phyloP scores from a whole-genome alignment of 1,139 yeast genomes.

The Saccharomyces hybrid region DNA sequence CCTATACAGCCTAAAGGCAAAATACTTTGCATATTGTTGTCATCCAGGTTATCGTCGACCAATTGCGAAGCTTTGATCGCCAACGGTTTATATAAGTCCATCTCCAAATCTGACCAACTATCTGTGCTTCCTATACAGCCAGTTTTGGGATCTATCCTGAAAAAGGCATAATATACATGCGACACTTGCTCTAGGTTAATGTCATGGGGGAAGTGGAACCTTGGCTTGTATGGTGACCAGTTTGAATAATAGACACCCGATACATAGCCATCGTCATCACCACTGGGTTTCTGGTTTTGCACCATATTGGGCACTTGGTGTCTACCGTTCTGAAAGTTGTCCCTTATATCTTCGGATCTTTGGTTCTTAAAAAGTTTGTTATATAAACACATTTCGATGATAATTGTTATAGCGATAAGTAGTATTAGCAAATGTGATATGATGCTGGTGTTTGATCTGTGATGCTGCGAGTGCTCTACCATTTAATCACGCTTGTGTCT shows the following conservation, averaged over 20 bases:
- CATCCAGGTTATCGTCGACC: not conserved
- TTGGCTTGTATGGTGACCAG: constrained; percentile 67
- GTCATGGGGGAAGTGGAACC: constrained; percentile 56
- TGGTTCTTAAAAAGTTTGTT: constrained; percentile 10
- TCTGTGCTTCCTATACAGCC: constrained; percentile 55
- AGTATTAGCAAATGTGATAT: not conserved
- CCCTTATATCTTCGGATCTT: constrained; percentile 6
- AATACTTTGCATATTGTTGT: constrained; percentile 2
- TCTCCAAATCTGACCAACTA: constrained; percentile 58
- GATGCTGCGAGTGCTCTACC: not conserved
- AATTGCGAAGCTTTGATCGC: constrained; percentile 5
- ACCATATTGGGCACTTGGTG: not conserved
- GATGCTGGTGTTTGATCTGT: not conserved
- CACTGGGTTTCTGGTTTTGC: not conserved
- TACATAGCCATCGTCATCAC: constrained; percentile 8
- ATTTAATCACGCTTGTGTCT: not conserved
- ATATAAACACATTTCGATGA: constrained; percentile 14
- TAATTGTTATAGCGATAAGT: not conserved
- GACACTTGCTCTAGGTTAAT: constrained; percentile 53
- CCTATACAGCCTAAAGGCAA: constrained; percentile 46
- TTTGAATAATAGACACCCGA: constrained; percentile 42
- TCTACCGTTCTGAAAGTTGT: constrained; percentile 3
- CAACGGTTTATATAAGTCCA: constrained; percentile 32
- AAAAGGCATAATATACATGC: constrained; percentile 73
- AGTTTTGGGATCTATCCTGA: constrained; percentile 45